Percentiles rank a stretch among this genome's conserved stretches.
phyloP scores from a whole-genome alignment of 2,329 filamentous ascomycete genomes.

The Sporothrix dimorphospora region DNA sequence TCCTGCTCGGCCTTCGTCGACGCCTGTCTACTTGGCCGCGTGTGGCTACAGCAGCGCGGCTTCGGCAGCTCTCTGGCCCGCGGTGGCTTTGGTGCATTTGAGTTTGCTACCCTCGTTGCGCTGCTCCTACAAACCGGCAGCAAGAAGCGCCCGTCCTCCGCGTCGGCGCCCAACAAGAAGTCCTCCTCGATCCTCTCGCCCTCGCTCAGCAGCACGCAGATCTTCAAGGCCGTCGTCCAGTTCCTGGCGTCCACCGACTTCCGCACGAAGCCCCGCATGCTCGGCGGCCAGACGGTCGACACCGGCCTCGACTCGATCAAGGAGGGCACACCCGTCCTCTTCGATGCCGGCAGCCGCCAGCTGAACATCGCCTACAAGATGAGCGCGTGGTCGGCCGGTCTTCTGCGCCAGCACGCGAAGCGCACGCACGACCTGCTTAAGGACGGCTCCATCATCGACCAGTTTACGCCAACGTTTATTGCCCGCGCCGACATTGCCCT shows the following conservation, averaged over 20 bases:
- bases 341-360: conserved; percentile 69
- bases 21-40: conserved; percentile 80
- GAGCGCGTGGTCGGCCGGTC: conserved; percentile 77
- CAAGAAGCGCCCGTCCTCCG: conserved; percentile 44
- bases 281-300: conserved; percentile 52
- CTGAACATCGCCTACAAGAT: conserved; percentile 91
- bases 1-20: conserved; percentile 76
- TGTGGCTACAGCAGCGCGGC: conserved; percentile 88
- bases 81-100: conserved; percentile 91
- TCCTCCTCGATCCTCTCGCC: conserved; percentile 62
- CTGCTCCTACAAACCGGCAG: conserved; percentile 79
- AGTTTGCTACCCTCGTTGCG: conserved; percentile 82
- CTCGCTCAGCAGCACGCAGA: conserved; percentile 85
- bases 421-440: conserved; percentile 75
- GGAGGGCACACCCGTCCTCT: conserved; percentile 68
- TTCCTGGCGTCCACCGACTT: conserved; percentile 78
- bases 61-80: conserved; percentile 69
- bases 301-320: conserved; percentile 41
- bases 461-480: conserved; percentile 86
- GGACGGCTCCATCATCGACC: conserved; percentile 70
- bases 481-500: conserved; percentile 57
- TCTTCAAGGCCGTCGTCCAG: conserved; percentile 94
- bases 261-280: conserved; percentile 63
- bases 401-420: conserved; percentile 74
- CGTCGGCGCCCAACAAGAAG: conserved; percentile 20